Evolutionary conservation across 1,284 basidiomycete genomes (phyloP).

Genomic region (Ganoderma boninense): DNA sequence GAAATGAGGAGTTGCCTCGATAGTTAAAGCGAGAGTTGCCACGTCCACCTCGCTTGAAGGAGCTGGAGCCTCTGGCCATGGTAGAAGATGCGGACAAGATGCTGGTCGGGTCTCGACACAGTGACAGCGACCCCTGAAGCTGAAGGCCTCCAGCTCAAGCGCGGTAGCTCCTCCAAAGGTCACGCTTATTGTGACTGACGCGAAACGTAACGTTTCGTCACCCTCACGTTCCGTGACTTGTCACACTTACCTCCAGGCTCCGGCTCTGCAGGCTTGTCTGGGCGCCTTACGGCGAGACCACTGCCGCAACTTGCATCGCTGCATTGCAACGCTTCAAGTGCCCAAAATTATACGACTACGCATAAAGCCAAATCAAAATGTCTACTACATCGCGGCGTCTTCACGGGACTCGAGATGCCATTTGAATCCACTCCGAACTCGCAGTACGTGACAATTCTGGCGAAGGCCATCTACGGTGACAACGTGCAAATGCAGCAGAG

Average conservation of each 20-base stretch:
- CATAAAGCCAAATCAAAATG: too few relatives aligned
- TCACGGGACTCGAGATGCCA: too few relatives aligned
- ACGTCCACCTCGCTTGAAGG: constrained; percentile 36
- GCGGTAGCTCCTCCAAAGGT: background rate
- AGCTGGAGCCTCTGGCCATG: constrained; percentile 41
- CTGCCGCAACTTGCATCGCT: background rate
- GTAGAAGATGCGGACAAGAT: background rate
- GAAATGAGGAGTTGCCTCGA: constrained; percentile 49
- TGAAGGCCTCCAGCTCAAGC: background rate
- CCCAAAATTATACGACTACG: background rate
- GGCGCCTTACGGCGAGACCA: too few relatives aligned
- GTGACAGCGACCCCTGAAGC: background rate
- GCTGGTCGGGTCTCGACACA: background rate
- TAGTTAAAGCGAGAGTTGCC: constrained; percentile 37
- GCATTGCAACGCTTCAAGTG: background rate
- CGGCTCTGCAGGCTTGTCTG: too few relatives aligned
- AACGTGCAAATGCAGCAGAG: too few relatives aligned
- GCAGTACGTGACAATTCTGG: too few relatives aligned
- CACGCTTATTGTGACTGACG: constrained; percentile 26
- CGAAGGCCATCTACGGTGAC: too few relatives aligned
- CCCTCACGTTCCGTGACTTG: background rate
- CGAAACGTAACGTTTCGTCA: constrained; percentile 25
- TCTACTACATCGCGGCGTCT: too few relatives aligned
- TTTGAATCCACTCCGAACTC: too few relatives aligned
- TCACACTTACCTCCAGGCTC: too few relatives aligned